Evolutionary conservation across 306 rosid species (phyloP), one percentile per base, ranked within the genome.

Genomic region (Rosa multiflora): DNA sequence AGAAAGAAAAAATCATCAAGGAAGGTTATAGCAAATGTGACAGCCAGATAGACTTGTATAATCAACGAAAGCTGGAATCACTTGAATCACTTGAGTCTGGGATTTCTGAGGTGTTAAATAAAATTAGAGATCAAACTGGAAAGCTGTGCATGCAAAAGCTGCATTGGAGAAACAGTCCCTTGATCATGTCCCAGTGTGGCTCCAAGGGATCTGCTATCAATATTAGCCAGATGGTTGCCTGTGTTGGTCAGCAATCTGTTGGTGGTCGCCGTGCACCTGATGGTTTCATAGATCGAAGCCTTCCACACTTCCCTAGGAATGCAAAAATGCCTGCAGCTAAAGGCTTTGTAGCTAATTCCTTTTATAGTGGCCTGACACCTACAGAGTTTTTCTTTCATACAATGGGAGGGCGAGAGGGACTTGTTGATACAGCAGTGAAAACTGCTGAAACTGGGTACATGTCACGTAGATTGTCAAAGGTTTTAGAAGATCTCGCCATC

Each of bases 121-220:
- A 80, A 17, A 66, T 94, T 75, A 89, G 97, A 80, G 93, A 86
- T 13, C 78, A 83, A 29, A 86, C 92, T 29, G 98, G 90, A 64
- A 86, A 89, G 97, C 84, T 90, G 81, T 94, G 97, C 85, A 92
- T 90, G 97, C 81, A 88, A 83, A 87, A 85, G 13, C 83, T 94
- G 32, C 97, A 89, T 85, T 92, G 97, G 98, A 87, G 98, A 86
- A 94, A 94, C 79, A 94, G 98, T 77, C 97, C 98, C 32, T 82
- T 94, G 93, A 92, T 94, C 79, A 94, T 94, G 98, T 91, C 97
- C 20, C 95, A 94, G 78, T 94, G 98, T 77, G 98, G 97, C 72
- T 94, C 98, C 84, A 94, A 92, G 85, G 98, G 98, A 78, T 94
- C 97, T 81, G 88, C 93, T 59, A 89, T 87, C 73, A 94, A 94